Evolutionary conservation across 1,284 basidiomycete genomes (phyloP).

Genomic region (Melampsora abietis-canadensis): DNA sequence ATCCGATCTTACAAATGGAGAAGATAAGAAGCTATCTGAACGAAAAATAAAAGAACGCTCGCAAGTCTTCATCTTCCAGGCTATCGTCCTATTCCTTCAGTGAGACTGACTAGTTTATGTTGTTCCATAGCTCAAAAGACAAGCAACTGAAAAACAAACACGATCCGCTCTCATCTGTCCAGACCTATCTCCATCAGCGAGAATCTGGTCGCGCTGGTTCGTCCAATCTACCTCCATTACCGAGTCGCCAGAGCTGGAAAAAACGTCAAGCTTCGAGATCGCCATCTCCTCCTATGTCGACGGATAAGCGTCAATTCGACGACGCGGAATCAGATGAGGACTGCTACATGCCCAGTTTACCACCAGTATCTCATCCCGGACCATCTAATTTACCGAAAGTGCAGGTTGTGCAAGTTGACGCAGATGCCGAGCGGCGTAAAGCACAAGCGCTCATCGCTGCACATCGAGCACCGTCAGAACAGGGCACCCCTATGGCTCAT

Average conservation of each 20-base stretch:
- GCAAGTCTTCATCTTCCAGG: constrained; percentile 4
- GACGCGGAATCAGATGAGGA: neutral
- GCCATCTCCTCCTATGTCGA: constrained; percentile 17
- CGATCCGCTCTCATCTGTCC: constrained; percentile 20
- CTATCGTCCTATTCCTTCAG: neutral
- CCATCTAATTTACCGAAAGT: neutral
- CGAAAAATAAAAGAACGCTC: constrained; percentile 20
- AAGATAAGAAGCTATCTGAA: constrained; percentile 32
- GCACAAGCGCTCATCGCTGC: constrained; percentile 25
- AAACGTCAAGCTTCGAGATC: constrained; percentile 38
- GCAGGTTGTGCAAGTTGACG: constrained; percentile 23
- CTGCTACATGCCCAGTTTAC: constrained; percentile 19
- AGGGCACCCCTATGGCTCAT: constrained; percentile 17
- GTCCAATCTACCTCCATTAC: constrained; percentile 5
- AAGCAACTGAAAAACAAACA: constrained; percentile 22
- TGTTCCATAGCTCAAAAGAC: constrained; percentile 14
- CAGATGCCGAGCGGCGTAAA: constrained; percentile 23
- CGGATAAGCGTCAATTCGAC: neutral
- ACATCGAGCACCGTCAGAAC: constrained; percentile 16
- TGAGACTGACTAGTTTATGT: neutral
- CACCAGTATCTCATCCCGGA: constrained; percentile 7
- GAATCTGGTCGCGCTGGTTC: constrained; percentile 6
- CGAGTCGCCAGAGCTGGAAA: constrained; percentile 16
- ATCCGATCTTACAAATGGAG: constrained; percentile 30
- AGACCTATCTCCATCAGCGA: constrained; percentile 16